These are phyloP conservation scores for Pleurostoma richardsiae DNA, from an alignment of 2,329 filamentous ascomycete species.

Conservation along the genomic window DNA sequence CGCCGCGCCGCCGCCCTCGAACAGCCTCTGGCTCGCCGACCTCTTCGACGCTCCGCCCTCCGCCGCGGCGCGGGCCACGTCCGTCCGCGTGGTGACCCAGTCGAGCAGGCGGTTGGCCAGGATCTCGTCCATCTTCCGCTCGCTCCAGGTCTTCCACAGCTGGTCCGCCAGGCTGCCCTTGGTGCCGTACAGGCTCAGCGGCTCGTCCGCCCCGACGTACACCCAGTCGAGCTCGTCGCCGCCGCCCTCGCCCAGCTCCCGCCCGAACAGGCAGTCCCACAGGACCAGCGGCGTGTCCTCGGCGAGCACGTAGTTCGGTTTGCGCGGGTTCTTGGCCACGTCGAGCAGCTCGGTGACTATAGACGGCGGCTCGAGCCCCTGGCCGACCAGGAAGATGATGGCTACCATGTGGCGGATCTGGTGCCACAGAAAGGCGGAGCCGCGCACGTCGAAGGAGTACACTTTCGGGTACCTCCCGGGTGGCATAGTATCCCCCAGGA, in stretches of 20 bases:
- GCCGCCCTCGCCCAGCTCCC: slow-evolving; percentile 13
- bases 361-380: slow-evolving; percentile 73
- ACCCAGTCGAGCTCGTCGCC: slow-evolving; percentile 71
- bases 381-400: slow-evolving; percentile 86
- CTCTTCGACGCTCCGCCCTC: slow-evolving; percentile 35
- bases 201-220: slow-evolving; percentile 64
- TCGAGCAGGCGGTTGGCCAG: slow-evolving; percentile 71
- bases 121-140: slow-evolving; percentile 84
- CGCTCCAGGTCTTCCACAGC: slow-evolving; percentile 79
- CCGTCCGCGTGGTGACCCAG: slow-evolving; percentile 38
- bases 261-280: slow-evolving; percentile 84
- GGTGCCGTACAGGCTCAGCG: slow-evolving; percentile 56
- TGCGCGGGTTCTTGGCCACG: slow-evolving; percentile 62
- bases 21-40: slow-evolving; percentile 31
- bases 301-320: slow-evolving; percentile 86
- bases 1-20: slow-evolving; percentile 50
- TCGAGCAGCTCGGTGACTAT: slow-evolving; percentile 74
- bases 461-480: slow-evolving; percentile 51
- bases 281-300: slow-evolving; percentile 85
- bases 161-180: slow-evolving; percentile 62
- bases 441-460: slow-evolving; percentile 84
- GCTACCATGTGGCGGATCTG: slow-evolving; percentile 95
- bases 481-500: slow-evolving; percentile 25
- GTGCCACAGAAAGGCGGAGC: slow-evolving; percentile 95
- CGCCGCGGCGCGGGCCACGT: slow-evolving; percentile 13